Base-by-base conservation (phyloP, 2,329 filamentous ascomycete species). In the Aureobasidium musti region DNA sequence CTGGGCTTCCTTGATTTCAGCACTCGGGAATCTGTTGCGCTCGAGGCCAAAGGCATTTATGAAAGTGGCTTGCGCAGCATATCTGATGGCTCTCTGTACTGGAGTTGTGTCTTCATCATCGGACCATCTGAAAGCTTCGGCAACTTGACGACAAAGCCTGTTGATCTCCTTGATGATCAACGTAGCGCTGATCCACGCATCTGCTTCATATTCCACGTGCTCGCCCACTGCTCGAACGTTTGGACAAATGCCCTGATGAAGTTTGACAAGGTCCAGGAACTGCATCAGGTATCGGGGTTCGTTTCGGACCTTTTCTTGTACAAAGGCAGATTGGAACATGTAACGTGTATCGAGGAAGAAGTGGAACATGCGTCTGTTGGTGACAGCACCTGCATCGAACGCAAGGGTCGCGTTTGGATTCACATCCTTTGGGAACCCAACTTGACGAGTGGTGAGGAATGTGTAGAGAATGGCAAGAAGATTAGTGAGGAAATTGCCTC, bases 191-290 rank as follows among this genome's bases (percentile, higher is more conserved):
- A 99, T 98, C 95, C 95, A 99, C 23, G 92, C 91, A 78, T 99
- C 96, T 1, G 93, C 96, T 78, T 99, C 95, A 74, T 98, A 99
- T 77, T 99, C 96, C 37, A 99, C 91, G 76, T 99, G 95, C 74
- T 98, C 95, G 19, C 93, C 92, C 26, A 97, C 87, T 2, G 94
- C 95, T 69, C 96, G 86, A 53, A 93, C 84, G 73, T 98, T 99
- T 1, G 95, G 95, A 72, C 94, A 97, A 66, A 99, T 97, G 33
- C 95, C 94, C 79, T 99, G 96, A 70, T 97, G 93, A 53, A 99
- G 84, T 77, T 97, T 97, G 70, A 97, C 92, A 19, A 99, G 82
- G 75, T 99, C 96, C 52, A 99, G 82, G 78, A 98, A 99, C 74
- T 99, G 96, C 76, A 96, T 83, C 65, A 97, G 84, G 73, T 99